Percentiles rank a stretch among this genome's conserved stretches.
These are phyloP conservation scores for Eucalyptus pauciflora DNA, from an alignment of 345 rosid genomes.

Conservation along the genomic window DNA sequence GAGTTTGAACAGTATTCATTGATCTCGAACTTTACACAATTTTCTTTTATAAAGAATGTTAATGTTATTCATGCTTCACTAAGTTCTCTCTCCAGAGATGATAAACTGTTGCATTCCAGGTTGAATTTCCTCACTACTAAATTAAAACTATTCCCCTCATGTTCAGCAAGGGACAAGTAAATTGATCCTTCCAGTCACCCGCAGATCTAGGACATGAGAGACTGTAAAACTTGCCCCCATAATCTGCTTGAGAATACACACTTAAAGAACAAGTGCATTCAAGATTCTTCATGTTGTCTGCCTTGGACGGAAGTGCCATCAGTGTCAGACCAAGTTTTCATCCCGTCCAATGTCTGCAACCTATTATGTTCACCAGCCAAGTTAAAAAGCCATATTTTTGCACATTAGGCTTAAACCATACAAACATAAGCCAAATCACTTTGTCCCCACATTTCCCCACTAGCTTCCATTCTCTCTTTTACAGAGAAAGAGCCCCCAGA, in stretches of 20 bases:
- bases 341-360: not conserved
- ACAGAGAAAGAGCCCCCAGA: not conserved
- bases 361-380: not conserved
- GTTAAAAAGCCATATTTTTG: not conserved
- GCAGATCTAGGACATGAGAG: not conserved
- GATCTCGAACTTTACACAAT: not conserved
- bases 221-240: fast-evolving
- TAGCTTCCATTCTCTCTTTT: not conserved
- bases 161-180: not conserved
- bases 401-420: not conserved
- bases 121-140: not conserved
- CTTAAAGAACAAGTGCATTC: not conserved
- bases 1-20: not conserved
- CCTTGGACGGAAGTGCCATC: not conserved
- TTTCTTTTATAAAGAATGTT: not conserved
- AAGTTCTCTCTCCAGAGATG: not conserved
- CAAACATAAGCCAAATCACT: not conserved
- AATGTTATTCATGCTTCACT: not conserved
- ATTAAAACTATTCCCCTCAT: not conserved
- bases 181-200: not conserved
- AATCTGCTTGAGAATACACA: not conserved
- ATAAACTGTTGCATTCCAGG: not conserved
- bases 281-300: not conserved
- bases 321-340: not conserved
- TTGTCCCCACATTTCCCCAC: not conserved